Base-by-base conservation (phyloP, 202 grass and related monocot genomes). In the Setaria viridis region DNA sequence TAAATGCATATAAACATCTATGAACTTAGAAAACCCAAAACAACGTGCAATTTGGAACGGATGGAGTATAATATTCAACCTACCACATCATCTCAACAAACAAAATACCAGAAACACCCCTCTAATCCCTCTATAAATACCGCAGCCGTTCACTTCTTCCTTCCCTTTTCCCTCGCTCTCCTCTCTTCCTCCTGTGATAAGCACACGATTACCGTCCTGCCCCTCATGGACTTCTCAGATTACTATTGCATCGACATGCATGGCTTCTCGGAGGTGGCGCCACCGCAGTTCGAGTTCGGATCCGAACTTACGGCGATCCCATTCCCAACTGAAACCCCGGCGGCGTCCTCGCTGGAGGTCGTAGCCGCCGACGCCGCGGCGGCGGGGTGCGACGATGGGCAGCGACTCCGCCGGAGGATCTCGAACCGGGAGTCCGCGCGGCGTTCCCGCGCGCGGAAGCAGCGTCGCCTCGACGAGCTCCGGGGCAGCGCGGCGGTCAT, bases 381-480 rank as follows among this genome's bases (percentile, higher is more conserved):
- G 16, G 72, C 19, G 9, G 76, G 34, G 9, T 84, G 48, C 42
- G 11, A 16, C 12, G 83, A 80, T 32, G 87, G 79, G 58, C 79
- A 81, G 56, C 84, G 80, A 11, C 82, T 91, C 11, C 88, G 66
- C 53, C 92, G 94, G 25, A 87, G 88, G 91, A 85, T 94, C 19
- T 97, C 92, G 19, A 97, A 97, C 86, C 90, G 94, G 41, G 88
- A 91, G 89, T 94, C 94, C 0, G 92, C 94, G 17, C 90, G 90
- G 19, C 83, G 92, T 4, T 97, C 88, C 0, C 84, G 94, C 64
- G 85, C 87, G 46, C 86, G 90, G 49, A 94, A 94, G 90, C 92
- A 91, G 84, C 86, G 62, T 35, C 70, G 78, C 81, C 62, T 92
- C 66, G 74, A 92, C 42, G 92, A 88, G 43, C 84, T 90, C 67